Conservation (phyloP, 2,329 filamentous ascomycete species). For the Ophiosphaerella herpotricha region DNA sequence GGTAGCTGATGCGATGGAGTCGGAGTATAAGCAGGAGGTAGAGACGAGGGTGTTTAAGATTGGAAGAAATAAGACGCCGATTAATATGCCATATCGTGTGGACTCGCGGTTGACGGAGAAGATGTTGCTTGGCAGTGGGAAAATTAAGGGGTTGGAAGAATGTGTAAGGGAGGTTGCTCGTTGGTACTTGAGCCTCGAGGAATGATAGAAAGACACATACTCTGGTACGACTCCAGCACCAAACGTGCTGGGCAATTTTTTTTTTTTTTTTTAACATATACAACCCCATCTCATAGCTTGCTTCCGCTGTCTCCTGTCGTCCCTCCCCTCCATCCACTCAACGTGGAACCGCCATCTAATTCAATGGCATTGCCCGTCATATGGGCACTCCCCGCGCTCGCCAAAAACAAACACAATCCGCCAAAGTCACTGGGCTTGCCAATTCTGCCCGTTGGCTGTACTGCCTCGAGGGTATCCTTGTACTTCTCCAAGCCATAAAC, state of each 20-base stretch:
- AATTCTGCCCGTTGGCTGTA: slow-evolving; percentile 54
- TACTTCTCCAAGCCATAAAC: slow-evolving; percentile 57
- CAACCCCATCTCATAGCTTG: slow-evolving; percentile 26
- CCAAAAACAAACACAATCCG: slow-evolving; percentile 52
- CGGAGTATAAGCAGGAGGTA: slow-evolving; percentile 21
- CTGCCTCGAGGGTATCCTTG: slow-evolving; percentile 52
- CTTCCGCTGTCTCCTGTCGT: slow-evolving; percentile 22
- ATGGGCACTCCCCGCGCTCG: slow-evolving; percentile 44
- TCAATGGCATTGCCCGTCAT: slow-evolving; percentile 56
- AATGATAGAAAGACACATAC: not conserved
- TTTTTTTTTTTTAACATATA: no score
- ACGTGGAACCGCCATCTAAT: slow-evolving; percentile 53
- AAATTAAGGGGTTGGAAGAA: slow-evolving; percentile 25
- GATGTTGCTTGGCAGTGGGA: slow-evolving; percentile 23
- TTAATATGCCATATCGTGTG: slow-evolving; percentile 41
- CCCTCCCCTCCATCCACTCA: slow-evolving; percentile 50
- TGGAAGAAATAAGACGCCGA: slow-evolving; percentile 28
- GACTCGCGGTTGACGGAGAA: slow-evolving; percentile 32
- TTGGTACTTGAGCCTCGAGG: slow-evolving; percentile 31
- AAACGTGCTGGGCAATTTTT: no score
- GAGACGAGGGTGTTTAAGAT: slow-evolving; percentile 24
- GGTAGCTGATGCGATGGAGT: slow-evolving; percentile 26
- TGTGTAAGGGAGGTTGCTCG: slow-evolving; percentile 33
- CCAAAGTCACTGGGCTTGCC: slow-evolving; percentile 56
- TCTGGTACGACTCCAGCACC: no score